Evolutionary conservation across 768 basidiomycete genomes (phyloP).

Genomic region (Boletus tylopilopsis): DNA sequence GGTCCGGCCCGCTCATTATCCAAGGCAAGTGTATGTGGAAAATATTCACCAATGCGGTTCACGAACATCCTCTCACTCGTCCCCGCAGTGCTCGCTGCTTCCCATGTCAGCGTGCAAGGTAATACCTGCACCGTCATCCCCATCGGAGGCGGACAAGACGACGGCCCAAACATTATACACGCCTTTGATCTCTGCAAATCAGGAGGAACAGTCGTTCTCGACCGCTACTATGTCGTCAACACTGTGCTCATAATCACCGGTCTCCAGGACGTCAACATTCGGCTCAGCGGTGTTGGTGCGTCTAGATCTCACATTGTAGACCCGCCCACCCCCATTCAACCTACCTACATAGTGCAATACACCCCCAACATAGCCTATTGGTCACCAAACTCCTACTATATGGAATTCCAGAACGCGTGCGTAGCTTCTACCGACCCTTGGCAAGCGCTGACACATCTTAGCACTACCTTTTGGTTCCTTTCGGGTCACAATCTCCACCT

Average conservation of each 20-base stretch:
- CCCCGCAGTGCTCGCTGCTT: not conserved
- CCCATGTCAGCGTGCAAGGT: slow-evolving; percentile 4
- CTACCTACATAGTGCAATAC: slow-evolving; percentile 26
- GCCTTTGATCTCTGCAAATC: slow-evolving; percentile 31
- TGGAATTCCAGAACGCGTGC: slow-evolving; percentile 44
- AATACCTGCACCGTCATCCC: slow-evolving; percentile 26
- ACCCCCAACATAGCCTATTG: slow-evolving; percentile 42
- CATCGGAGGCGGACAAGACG: slow-evolving; percentile 33
- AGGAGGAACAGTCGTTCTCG: slow-evolving; percentile 30
- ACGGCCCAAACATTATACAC: slow-evolving; percentile 33
- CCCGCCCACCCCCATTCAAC: not conserved
- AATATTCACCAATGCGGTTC: not conserved
- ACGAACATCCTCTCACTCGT: not conserved
- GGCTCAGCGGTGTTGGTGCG: slow-evolving; percentile 36
- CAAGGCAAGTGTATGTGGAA: no score
- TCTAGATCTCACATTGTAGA: slow-evolving; percentile 11
- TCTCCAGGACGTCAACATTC: slow-evolving; percentile 37
- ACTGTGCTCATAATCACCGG: slow-evolving; percentile 36
- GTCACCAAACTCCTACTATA: slow-evolving; percentile 35
- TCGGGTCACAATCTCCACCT: slow-evolving; percentile 35
- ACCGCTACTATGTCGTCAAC: slow-evolving; percentile 36
- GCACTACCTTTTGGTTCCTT: slow-evolving; percentile 40
- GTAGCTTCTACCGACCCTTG: not conserved
- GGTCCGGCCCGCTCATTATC: not conserved
- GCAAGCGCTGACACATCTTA: slow-evolving; percentile 4